Evolutionary conservation across 2,329 filamentous ascomycete genomes (phyloP).

Genomic region (Pestalotiopsis sp.): DNA sequence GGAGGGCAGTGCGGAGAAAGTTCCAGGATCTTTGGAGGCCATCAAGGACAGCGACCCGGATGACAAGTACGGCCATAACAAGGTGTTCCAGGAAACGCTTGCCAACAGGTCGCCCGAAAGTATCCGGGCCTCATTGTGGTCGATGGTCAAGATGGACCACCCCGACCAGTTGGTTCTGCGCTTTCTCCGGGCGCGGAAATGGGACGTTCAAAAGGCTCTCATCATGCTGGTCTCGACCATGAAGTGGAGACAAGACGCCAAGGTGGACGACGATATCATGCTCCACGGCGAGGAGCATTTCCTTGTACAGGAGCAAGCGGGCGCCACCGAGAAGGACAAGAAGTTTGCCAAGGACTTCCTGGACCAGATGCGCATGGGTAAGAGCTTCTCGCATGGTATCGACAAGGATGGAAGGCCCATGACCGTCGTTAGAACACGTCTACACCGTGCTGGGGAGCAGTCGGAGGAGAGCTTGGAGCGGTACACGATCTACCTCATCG

Average conservation of each 20-base stretch:
- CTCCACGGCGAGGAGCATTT: slow-evolving; percentile 65
- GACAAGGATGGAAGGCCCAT: slow-evolving; percentile 86
- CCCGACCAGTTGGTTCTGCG: slow-evolving; percentile 82
- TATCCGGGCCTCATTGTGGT: slow-evolving; percentile 82
- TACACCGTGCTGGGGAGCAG: slow-evolving; percentile 83
- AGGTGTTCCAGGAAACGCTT: slow-evolving; percentile 81
- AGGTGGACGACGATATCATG: slow-evolving; percentile 89
- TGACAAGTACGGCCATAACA: slow-evolving; percentile 91
- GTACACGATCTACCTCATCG: slow-evolving; percentile 92
- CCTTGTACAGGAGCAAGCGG: slow-evolving; percentile 11
- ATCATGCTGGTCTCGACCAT: slow-evolving; percentile 94
- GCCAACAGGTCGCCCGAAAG: slow-evolving; percentile 75
- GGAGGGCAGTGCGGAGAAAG: slow-evolving; percentile 33
- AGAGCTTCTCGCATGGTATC: slow-evolving; percentile 85
- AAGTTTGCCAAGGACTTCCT: slow-evolving; percentile 76
- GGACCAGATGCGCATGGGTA: slow-evolving; percentile 81
- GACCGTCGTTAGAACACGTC: slow-evolving; percentile 77
- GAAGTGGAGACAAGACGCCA: slow-evolving; percentile 86
- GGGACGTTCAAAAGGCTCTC: slow-evolving; percentile 90
- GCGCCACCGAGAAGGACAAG: slow-evolving; percentile 61
- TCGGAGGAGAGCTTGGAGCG: slow-evolving; percentile 78
- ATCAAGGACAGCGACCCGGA: slow-evolving; percentile 57
- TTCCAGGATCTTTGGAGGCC: slow-evolving; percentile 35
- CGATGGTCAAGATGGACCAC: slow-evolving; percentile 92
- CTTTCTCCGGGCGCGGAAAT: slow-evolving; percentile 87